Evolutionary conservation across 2,329 filamentous ascomycete genomes (phyloP).

Genomic region (Didymella exigua): DNA sequence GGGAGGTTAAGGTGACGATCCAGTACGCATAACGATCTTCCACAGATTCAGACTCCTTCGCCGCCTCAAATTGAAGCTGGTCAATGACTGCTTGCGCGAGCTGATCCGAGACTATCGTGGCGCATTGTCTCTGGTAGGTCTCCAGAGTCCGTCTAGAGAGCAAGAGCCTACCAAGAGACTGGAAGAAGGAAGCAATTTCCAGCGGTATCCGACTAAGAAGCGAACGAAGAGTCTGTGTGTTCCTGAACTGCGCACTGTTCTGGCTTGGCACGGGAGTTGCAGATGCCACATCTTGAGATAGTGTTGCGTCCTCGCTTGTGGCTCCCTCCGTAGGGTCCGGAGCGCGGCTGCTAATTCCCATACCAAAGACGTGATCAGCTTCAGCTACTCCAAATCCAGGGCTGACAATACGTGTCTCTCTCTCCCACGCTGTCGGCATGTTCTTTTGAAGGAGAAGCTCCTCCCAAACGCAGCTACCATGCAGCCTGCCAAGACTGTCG

Average conservation of each 20-base stretch:
- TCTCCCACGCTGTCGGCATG: slow-evolving; percentile 72
- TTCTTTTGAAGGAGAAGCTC: slow-evolving; percentile 75
- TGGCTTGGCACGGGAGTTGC: slow-evolving; percentile 26
- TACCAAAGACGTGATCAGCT: slow-evolving; percentile 48
- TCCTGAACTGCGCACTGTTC: slow-evolving; percentile 63
- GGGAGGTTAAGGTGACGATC: slow-evolving; percentile 77
- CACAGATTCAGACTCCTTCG: slow-evolving; percentile 56
- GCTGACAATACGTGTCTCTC: slow-evolving; percentile 51
- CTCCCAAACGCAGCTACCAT: slow-evolving; percentile 83
- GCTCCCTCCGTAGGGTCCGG: slow-evolving; percentile 25
- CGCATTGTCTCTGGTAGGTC: slow-evolving; percentile 64
- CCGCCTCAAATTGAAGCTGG: slow-evolving; percentile 63
- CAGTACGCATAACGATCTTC: slow-evolving; percentile 77
- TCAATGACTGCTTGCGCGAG: slow-evolving; percentile 73
- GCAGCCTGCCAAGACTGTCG: slow-evolving; percentile 74
- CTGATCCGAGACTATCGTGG: slow-evolving; percentile 66
- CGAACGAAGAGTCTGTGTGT: slow-evolving; percentile 76
- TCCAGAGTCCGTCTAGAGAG: slow-evolving; percentile 77
- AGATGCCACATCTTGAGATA: slow-evolving; percentile 13
- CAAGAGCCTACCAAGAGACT: slow-evolving; percentile 81
- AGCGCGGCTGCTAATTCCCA: slow-evolving; percentile 32
- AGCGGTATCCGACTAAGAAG: slow-evolving; percentile 79
- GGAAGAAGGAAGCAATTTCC: slow-evolving; percentile 83
- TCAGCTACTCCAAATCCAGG: slow-evolving; percentile 48
- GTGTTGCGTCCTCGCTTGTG: slow-evolving; percentile 20